These are phyloP conservation scores for Cladophialophora immunda DNA, from an alignment of 2,329 filamentous ascomycete genomes.

Conservation along the genomic window DNA sequence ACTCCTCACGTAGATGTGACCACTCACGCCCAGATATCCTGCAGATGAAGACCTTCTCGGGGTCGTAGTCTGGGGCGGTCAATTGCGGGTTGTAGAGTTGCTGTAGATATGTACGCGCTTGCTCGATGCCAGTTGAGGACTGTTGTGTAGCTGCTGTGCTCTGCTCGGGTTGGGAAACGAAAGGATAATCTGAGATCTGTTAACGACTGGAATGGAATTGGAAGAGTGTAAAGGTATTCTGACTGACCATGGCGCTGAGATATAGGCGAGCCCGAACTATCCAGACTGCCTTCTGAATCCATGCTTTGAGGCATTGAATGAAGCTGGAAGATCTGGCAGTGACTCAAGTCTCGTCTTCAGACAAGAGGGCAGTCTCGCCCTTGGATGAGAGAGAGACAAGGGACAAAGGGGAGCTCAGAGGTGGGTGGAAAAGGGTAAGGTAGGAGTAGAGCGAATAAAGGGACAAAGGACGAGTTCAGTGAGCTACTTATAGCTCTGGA, in stretches of 20 bases:
- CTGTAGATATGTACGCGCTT: conserved; percentile 21
- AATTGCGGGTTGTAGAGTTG: conserved; percentile 14
- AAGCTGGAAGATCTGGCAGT: conserved; percentile 14
- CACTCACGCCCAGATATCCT: conserved; percentile 16
- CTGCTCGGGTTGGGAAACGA: too few species aligned
- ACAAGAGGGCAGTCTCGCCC: conserved; percentile 7
- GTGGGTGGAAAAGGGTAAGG: too few species aligned
- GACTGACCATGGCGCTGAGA: conserved; percentile 17
- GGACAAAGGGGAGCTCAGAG: too few species aligned
- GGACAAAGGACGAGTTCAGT: too few species aligned
- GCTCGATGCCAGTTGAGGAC: conserved; percentile 17
- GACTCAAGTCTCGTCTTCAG: conserved; percentile 18
- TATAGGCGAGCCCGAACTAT: conserved; percentile 11
- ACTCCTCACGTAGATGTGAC: conserved; percentile 7
- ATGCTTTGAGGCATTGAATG: conserved; percentile 21
- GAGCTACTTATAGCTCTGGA: too few species aligned
- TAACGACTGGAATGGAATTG: conserved; percentile 15
- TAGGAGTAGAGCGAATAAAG: too few species aligned
- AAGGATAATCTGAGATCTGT: conserved; percentile 2
- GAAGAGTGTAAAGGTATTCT: conserved; percentile 10
- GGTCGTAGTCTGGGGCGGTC: conserved; percentile 11
- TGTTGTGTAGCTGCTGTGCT: conserved; percentile 13
- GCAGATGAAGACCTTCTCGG: conserved; percentile 15
- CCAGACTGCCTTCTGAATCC: conserved; percentile 15
- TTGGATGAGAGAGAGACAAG: neutral